These are phyloP conservation scores for Sporothrix variecibatus DNA, from an alignment of 2,329 filamentous ascomycete genomes.

Conservation along the genomic window DNA sequence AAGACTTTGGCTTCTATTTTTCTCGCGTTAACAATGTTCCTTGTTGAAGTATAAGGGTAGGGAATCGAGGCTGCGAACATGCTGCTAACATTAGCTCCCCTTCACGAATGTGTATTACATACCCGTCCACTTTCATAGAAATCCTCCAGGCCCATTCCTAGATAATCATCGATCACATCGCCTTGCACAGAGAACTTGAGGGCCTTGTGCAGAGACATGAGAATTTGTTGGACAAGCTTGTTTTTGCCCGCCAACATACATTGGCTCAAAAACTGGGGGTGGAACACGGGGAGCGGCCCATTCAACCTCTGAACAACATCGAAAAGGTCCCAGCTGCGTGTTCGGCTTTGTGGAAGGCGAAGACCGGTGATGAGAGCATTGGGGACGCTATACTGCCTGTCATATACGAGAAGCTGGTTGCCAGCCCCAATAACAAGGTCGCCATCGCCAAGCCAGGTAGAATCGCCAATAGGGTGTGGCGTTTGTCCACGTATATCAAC, in stretches of 20 bases:
- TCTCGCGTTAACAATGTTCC: background rate
- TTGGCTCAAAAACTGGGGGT: constrained; percentile 87
- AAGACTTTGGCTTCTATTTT: background rate
- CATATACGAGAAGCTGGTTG: constrained; percentile 86
- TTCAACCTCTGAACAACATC: constrained; percentile 82
- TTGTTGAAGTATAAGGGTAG: background rate
- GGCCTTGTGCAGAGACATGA: constrained; percentile 71
- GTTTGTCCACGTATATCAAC: constrained; percentile 80
- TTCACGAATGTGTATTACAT: background rate
- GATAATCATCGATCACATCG: constrained; percentile 75
- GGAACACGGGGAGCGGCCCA: constrained; percentile 83
- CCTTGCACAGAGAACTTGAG: constrained; percentile 83
- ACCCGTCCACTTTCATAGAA: constrained; percentile 51
- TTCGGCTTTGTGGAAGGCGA: constrained; percentile 50
- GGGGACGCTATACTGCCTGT: constrained; percentile 68
- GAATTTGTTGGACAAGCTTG: constrained; percentile 67
- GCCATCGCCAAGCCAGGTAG: constrained; percentile 84
- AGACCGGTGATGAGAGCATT: constrained; percentile 59
- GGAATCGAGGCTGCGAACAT: too few relatives aligned
- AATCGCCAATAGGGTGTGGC: constrained; percentile 88
- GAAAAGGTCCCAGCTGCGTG: constrained; percentile 69
- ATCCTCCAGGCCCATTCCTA: constrained; percentile 65
- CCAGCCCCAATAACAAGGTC: constrained; percentile 85
- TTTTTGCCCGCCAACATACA: constrained; percentile 81
- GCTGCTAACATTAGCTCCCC: background rate